Base-by-base conservation (phyloP, 805 yeast species). In the Debaryomyces tyrocola region DNA sequence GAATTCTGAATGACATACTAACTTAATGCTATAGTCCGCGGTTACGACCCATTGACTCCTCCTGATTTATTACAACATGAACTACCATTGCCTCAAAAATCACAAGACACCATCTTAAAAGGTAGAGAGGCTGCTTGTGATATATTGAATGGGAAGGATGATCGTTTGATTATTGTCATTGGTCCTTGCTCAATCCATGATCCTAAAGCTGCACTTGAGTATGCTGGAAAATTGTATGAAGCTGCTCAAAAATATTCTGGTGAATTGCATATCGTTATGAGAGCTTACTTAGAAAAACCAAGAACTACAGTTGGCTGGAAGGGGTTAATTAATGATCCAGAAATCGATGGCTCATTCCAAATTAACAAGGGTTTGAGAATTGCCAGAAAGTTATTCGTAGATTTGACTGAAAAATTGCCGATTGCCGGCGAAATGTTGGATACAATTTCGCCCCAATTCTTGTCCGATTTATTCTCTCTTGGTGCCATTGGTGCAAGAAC, bases 401-500 rank as follows among this genome's bases (percentile, higher is more conserved):
- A 87, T 46, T 77, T 92, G 60, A 94, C 97, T 8, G 83, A 84
- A 59, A 77, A 79, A 62, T 75, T 94, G 44, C 98, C 98, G 40
- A 91, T 92, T 66, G 98, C 96, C 21, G 89, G 95, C 50, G 99
- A 92, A 73, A 92, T 92, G 97, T 80, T 92, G 64, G 99, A 92
- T 69, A 92, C 98, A 21, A 92, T 94, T 52, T 90, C 97, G 12
- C 99, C 99, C 1, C 97, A 92, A 76, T 92, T 87, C 73, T 78
- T 92, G 60, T 82, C 94, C 42, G 99, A 92, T 68, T 81, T 92
- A 56, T 86, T 92, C 79, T 87, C 96, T 20, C 82, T 94, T 44
- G 99, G 99, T 61, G 99, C 99, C 41, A 91, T 92, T 66, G 99
- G 99, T 60, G 99, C 99, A 34, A 86, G 99, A 78, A 92, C 99